Percentiles rank a stretch among this genome's conserved stretches.
Evolutionary conservation across 805 yeast species (phyloP).

Genomic region (Lipomyces yamadae): DNA sequence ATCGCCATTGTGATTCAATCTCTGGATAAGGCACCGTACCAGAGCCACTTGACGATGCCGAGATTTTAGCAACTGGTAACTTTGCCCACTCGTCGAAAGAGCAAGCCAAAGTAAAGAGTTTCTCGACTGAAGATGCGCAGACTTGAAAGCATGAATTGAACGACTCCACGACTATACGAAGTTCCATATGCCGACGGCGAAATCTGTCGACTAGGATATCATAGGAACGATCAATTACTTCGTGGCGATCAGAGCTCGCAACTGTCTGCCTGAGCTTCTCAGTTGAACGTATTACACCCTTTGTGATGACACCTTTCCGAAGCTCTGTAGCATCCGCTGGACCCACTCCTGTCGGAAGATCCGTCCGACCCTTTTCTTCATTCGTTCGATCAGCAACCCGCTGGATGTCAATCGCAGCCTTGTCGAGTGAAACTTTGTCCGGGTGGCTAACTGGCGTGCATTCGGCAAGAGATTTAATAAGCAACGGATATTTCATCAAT

Average conservation of each 20-base stretch:
- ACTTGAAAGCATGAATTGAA: slow-evolving; percentile 13
- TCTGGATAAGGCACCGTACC: slow-evolving; percentile 6
- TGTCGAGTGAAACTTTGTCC: slow-evolving; percentile 49
- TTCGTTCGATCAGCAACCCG: slow-evolving; percentile 28
- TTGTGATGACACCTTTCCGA: slow-evolving; percentile 15
- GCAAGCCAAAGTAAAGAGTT: slow-evolving; percentile 12
- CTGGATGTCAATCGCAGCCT: slow-evolving; percentile 23
- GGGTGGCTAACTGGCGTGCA: slow-evolving; percentile 49
- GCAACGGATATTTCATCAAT: slow-evolving; percentile 50
- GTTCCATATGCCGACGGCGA: slow-evolving; percentile 28
- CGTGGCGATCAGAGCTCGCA: slow-evolving; percentile 15
- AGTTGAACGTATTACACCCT: slow-evolving; percentile 21
- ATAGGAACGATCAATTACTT: slow-evolving; percentile 21
- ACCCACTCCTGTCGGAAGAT: not conserved
- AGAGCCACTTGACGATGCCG: slow-evolving; percentile 9
- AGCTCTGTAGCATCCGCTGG: slow-evolving; percentile 7
- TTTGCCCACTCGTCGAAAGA: slow-evolving; percentile 20
- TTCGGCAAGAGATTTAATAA: slow-evolving; percentile 45
- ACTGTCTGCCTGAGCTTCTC: slow-evolving; percentile 26
- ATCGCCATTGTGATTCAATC: not conserved
- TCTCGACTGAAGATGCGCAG: slow-evolving; percentile 8
- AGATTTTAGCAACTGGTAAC: slow-evolving; percentile 2
- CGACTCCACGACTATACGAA: slow-evolving; percentile 22
- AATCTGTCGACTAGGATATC: slow-evolving; percentile 25
- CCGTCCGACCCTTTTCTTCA: slow-evolving; percentile 11